Evolutionary conservation across 2,329 filamentous ascomycete species (phyloP), one percentile per base, ranked within the genome.

Genomic region (Immersiporthe knoxdaviesiana): DNA sequence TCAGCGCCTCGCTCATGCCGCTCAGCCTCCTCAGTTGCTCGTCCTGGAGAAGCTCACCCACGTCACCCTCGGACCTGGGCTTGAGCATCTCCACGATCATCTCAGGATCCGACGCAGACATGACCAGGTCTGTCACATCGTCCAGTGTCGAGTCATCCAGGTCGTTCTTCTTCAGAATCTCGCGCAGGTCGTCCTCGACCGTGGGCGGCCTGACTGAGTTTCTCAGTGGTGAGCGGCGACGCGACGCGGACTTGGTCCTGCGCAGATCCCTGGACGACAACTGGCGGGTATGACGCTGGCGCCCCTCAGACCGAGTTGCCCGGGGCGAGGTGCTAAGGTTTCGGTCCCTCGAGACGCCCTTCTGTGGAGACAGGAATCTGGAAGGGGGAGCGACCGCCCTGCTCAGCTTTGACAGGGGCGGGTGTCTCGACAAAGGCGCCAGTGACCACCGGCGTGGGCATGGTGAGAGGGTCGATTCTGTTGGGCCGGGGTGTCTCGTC

Each of bases 81-180:
- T 75, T 73, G 16, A 77, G 73, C 62, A 77, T 74, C 61, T 75
- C 66, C 67, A 77, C 71, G 3, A 75, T 72, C 61, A 77, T 75
- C 32, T 74, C 71, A 32, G 75, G 73, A 47, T 77, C 72, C 54
- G 30, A 44, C 16, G 47, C 21, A 30, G 79, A 79, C 39, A 77
- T 75, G 35, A 88, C 74, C 52, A 88, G 78, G 37, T 85, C 83
- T 68, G 85, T 85, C 39, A 88, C 79, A 70, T 88, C 85, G 62
- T 89, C 87, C n/a, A 88, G 76, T 0, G 86, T 88, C 1, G 85
- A 87, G 73, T 89, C 87, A 24, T 89, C 86, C 35, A 88, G 83
- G 66, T 87, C 81, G 73, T 88, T 83, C 59, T 78, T 79, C 21
- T 81, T 81, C 71, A 86, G 81, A 60, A 89, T 84, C 64, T 85